These are phyloP conservation scores for Sphaerobolus stellatus DNA, from an alignment of 1,284 basidiomycete genomes.

Conservation along the genomic window DNA sequence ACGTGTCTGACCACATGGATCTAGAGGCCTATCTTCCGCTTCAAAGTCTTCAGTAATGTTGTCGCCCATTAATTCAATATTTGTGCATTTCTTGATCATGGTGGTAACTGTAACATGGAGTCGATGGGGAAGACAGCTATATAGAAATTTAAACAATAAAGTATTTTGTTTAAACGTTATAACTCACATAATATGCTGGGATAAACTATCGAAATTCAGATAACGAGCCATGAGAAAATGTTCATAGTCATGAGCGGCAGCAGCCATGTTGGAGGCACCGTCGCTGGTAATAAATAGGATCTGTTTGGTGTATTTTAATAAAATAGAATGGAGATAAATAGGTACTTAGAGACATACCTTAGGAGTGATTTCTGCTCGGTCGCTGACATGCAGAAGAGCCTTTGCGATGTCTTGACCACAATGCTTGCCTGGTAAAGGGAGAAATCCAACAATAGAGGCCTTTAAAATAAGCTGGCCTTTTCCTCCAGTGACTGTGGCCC, in stretches of 20 bases:
- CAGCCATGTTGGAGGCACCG: no score
- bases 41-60: not conserved
- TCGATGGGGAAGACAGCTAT: not conserved
- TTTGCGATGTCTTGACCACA: not conserved
- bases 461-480: not conserved
- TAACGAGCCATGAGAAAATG: no score
- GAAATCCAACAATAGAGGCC: not conserved
- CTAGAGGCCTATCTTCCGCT: not conserved
- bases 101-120: not conserved
- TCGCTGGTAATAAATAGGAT: no score
- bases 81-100: not conserved
- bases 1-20: not conserved
- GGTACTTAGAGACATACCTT: not conserved
- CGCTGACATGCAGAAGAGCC: not conserved
- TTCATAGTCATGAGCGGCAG: no score
- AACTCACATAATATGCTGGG: no score
- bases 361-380: not conserved
- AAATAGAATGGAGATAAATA: not conserved
- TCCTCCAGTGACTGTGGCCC: no score
- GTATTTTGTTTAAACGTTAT: no score
- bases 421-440: not conserved
- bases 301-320: no score
- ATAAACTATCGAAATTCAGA: no score
- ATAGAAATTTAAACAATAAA: no score
- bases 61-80: not conserved